Conservation (phyloP, 176 grass and related monocot genomes). For the Eleusine indica region DNA sequence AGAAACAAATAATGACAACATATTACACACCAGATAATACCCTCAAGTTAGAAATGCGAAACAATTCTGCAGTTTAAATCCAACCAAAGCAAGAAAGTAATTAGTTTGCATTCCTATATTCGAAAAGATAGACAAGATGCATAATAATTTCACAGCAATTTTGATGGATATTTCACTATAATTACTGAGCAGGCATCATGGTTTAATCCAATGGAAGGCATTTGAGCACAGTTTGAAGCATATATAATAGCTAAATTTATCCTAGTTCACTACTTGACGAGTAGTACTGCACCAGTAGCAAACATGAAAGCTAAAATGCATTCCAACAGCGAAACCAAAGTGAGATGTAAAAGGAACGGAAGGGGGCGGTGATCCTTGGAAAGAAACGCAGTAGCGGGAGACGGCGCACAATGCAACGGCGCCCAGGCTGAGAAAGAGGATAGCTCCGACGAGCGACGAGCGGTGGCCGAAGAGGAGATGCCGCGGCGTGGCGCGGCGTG, state of each 20-base stretch:
- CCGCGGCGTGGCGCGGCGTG: neutral
- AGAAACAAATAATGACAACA: neutral
- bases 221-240: neutral
- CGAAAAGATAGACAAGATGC: neutral
- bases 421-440: constrained; percentile 59
- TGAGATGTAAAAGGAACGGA: neutral
- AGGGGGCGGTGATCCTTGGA: constrained; percentile 16
- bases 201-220: neutral
- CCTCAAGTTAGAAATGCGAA: neutral
- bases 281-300: neutral
- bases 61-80: neutral
- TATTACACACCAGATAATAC: neutral
- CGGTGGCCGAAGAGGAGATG: constrained; percentile 24
- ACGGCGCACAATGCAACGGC: constrained; percentile 43
- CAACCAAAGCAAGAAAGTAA: neutral
- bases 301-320: neutral
- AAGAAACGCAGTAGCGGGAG: constrained; percentile 32
- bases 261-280: neutral
- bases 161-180: neutral
- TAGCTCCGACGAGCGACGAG: constrained; percentile 41
- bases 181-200: neutral
- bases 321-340: neutral
- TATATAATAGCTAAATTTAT: neutral
- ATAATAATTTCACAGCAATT: neutral
- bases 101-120: neutral